Evolutionary conservation across 306 rosid genomes (phyloP), one percentile per base, ranked within the genome.

Genomic region (Quercus wislizeni): DNA sequence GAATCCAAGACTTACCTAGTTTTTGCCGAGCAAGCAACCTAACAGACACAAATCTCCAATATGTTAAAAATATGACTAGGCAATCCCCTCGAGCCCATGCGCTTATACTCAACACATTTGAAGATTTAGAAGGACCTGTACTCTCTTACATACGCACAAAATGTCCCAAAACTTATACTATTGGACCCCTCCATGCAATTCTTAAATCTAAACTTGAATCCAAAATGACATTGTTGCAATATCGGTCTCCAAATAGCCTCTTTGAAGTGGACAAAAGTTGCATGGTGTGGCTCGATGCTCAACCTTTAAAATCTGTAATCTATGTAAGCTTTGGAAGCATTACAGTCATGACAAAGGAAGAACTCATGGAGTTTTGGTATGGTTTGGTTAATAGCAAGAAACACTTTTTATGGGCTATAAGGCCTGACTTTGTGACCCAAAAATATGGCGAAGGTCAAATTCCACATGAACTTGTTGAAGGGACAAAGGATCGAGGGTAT

Each of bases 61-160:
- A 18, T 1, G 0, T 74, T 21, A 56, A 31, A 18, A 54, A 0
- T 2, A 38, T 23, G 41, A 81, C 85, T 57, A 38, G 19, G 1
- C 73, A 82, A 51, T 43, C 85, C 10, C 41, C 67, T 1, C 30
- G 76, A 71, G 86, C 88, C 10, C 64, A 75, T 11, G 88, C 86
- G 1, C 4, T 88, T 3, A 82, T 92, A 6, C 56, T 90, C 58
- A 92, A 92, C 89, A 83, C 97, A 0, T 90, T 86, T 19, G 91
- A 92, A n/a, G 93, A 89, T 0, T 73, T 90, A 23, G 97, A 92
- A 65, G 80, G 75, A 4, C 87, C 90, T 1, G 49, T 86, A 3
- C 71, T 89, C 15, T 59, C 78, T 23, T 78, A 78, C 0, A 59
- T 89, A 1, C 83, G 84, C 2, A 78, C 18, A 3, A 68, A 49